Conservation (phyloP, 495 filamentous ascomycete species). For the Neurospora sp. region DNA sequence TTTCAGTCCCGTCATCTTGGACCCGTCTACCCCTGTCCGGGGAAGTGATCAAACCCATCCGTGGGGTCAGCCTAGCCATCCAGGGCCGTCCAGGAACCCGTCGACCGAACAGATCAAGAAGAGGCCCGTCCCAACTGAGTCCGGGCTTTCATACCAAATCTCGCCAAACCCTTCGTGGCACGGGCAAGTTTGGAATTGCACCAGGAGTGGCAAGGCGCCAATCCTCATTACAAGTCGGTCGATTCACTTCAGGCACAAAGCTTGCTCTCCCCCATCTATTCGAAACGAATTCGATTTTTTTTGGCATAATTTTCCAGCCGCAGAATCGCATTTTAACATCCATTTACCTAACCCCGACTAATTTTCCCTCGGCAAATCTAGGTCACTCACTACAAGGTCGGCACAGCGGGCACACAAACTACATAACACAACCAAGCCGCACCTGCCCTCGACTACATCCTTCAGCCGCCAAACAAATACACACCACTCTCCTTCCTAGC, state of each 20-base stretch:
- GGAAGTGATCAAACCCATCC: conserved; percentile 1
- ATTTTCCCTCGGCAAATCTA: not conserved
- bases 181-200: conserved; percentile 3
- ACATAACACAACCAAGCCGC: not conserved
- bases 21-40: conserved; percentile 6
- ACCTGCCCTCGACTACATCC: not conserved
- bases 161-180: conserved; percentile 11
- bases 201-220: conserved; percentile 3
- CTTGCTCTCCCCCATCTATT: not conserved
- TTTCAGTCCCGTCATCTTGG: not conserved
- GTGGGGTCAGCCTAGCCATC: not conserved
- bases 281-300: not conserved
- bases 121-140: conserved; percentile 1
- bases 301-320: not conserved
- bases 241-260: not conserved
- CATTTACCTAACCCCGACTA: not conserved
- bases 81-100: not conserved
- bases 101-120: conserved; percentile 3
- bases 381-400: not conserved
- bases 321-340: not conserved
- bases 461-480: not conserved
- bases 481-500: not conserved
- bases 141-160: conserved; percentile 7
- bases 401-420: not conserved
- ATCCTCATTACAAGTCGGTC: conserved; percentile 1